Evolutionary conservation across 2,329 filamentous ascomycete genomes (phyloP), one percentile per base, ranked within the genome.

Genomic region (Xylaria sp.): DNA sequence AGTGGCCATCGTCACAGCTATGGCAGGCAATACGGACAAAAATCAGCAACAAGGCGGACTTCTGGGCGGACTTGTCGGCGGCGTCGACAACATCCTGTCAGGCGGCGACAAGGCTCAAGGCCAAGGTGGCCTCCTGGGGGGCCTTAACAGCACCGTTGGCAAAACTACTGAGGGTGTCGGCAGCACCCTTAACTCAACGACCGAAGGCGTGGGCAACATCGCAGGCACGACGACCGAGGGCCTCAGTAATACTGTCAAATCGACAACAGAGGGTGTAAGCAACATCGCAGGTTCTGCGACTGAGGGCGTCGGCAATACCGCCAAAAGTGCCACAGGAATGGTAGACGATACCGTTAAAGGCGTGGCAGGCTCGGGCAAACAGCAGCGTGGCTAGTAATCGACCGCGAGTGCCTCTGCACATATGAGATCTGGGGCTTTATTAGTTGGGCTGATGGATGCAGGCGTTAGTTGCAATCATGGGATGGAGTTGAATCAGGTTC

Each of bases 61-160:
- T 55, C 75, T 81, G 57, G 79, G 79, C 70, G 75, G 76, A 54
- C 68, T 80, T 28, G 77, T 78, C 60, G 78, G 79, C 67, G 74
- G 75, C 46, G 73, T 81, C 65, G 78, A 81, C 70, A 81, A 79
- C 64, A 78, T 80, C 52, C 75, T 82, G 58, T 81, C 80, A 20
- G 80, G 80, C 51, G 80, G 79, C 63, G 78, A 81, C 39, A 75
- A 82, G 68, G 76, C 77, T 23, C 62, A 81, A 33, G 79, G 79
- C 48, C 78, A 82, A 69, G 81, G 80, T 10, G 81, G 81, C 1
- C 73, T 82, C 15, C 70, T 82, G 48, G 80, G 81, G 5, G 74
- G 77, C 20, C 75, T 78, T 3, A 64, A 71, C 7, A 74, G 72
- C 49, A 72, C 79, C 9, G 74, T 81, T 15, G 76, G 75, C 39